These are phyloP conservation scores for Dactylellina cionopaga DNA, from an alignment of 2,329 filamentous ascomycete species.

Conservation along the genomic window DNA sequence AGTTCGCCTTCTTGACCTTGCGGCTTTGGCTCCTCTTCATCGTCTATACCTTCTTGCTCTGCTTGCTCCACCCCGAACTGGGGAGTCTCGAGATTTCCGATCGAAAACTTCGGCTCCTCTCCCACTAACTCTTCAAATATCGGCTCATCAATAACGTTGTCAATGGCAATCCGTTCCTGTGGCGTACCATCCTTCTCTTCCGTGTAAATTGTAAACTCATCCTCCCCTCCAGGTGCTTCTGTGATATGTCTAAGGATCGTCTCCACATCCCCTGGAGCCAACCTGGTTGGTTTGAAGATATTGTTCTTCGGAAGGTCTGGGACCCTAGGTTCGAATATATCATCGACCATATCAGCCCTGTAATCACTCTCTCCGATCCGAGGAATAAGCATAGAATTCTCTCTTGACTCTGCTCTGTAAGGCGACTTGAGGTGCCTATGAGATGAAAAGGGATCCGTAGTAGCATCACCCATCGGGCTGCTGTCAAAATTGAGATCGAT, in stretches of 20 bases:
- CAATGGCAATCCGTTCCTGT: not conserved
- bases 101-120: not conserved
- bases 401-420: conserved; percentile 2
- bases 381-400: conserved; percentile 1
- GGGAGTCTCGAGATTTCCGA: not conserved
- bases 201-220: not conserved
- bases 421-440: not conserved
- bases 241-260: conserved; percentile 16
- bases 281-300: conserved; percentile 9
- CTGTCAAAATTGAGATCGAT: not conserved
- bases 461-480: not conserved
- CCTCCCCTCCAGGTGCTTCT: not conserved
- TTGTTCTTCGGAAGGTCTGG: not conserved
- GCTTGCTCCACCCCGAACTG: conserved; percentile 3
- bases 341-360: not conserved
- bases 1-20: not conserved
- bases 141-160: not conserved
- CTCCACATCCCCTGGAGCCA: not conserved
- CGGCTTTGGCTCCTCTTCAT: not conserved
- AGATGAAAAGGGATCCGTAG: conserved; percentile 16
- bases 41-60: not conserved
- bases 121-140: conserved; percentile 9
- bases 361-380: not conserved
- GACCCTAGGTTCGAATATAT: conserved; percentile 11
- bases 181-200: not conserved